Evolutionary conservation across 495 filamentous ascomycete species (phyloP).

Genomic region (Tuber melanosporum): DNA sequence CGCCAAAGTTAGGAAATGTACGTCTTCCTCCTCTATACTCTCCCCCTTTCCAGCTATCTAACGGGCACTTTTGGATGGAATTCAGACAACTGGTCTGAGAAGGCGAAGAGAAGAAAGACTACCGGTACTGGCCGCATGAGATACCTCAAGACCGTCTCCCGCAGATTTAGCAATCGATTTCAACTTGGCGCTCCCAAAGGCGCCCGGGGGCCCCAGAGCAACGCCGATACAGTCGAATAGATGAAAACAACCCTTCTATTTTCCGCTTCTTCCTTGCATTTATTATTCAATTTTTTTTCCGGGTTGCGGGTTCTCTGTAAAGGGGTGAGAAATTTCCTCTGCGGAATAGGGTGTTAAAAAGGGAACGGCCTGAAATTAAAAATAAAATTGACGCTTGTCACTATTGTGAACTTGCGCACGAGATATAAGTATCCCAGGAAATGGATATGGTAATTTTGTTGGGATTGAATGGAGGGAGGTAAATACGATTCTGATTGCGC

Average conservation of each 20-base stretch:
- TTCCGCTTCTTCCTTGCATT: constrained; percentile 10
- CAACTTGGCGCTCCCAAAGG: constrained; percentile 82
- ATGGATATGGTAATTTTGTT: background rate
- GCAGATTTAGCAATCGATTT: constrained; percentile 94
- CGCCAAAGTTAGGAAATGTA: constrained; percentile 97
- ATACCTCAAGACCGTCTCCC: constrained; percentile 80
- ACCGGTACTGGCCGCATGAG: constrained; percentile 90
- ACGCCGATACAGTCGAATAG: constrained; percentile 40
- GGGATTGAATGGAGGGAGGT: background rate
- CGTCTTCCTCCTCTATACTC: constrained; percentile 46
- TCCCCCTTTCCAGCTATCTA: background rate
- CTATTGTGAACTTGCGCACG: background rate
- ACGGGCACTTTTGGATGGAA: constrained; percentile 26
- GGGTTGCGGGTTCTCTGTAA: constrained; percentile 2
- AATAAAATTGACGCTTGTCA: background rate
- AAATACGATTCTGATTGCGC: background rate
- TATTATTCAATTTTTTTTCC: background rate
- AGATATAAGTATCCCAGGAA: background rate
- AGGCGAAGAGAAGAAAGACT: constrained; percentile 99
- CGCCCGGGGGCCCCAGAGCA: constrained; percentile 55
- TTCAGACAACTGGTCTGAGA: constrained; percentile 97
- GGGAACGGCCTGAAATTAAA: background rate
- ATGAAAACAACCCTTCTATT: constrained; percentile 22
- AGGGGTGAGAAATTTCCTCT: background rate
- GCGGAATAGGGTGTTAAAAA: background rate